A percentile compares a stretch with the other conserved stretches of the same genome.
phyloP scores from a whole-genome alignment of 192 early-diverging fungal genomes.

The Backusella morwellensis region DNA sequence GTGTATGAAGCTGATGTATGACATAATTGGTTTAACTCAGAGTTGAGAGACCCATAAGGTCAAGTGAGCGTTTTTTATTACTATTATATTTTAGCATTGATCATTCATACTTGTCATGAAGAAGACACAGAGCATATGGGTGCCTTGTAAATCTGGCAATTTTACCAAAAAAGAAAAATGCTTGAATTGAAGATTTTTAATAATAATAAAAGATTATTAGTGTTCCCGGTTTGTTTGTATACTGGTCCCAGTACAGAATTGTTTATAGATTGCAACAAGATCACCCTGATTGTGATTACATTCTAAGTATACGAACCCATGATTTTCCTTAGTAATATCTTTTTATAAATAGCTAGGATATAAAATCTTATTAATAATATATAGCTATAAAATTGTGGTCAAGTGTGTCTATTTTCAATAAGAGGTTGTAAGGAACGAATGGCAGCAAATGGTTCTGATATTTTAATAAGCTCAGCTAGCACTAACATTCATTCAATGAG shows the following conservation, averaged over 20 bases:
- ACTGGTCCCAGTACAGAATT: neutral
- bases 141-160: neutral
- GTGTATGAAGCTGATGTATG: neutral
- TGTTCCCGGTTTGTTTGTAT: neutral
- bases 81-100: neutral
- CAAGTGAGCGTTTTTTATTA: neutral
- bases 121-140: neutral
- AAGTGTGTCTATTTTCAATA: neutral
- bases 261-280: neutral
- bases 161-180: neutral
- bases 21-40: neutral
- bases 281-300: neutral
- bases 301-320: neutral
- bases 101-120: neutral
- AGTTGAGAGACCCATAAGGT: neutral
- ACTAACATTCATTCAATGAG: neutral
- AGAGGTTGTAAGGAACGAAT: neutral
- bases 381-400: neutral
- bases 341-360: neutral
- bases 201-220: neutral
- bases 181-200: neutral
- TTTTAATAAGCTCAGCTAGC: neutral
- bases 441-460: neutral
- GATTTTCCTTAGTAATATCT: slow-evolving; percentile 1
- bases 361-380: neutral